Evolutionary conservation across 495 filamentous ascomycete species (phyloP).

Genomic region (Penicillium odoratum): DNA sequence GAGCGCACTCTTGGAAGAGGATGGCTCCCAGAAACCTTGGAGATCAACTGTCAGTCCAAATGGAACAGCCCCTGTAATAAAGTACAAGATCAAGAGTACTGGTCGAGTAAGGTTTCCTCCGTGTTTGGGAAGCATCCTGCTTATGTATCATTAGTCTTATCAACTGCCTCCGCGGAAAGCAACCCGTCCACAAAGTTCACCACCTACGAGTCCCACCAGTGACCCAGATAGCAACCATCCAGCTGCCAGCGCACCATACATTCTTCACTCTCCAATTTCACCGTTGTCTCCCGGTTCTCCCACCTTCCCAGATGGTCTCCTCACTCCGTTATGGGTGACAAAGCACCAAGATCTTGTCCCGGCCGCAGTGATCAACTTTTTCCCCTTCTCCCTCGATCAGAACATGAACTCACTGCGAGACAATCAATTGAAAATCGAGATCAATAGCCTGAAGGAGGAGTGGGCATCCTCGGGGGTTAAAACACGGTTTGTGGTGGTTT

Average conservation of each 20-base stretch:
- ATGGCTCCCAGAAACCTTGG: slow-evolving; percentile 64
- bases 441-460: slow-evolving; percentile 69
- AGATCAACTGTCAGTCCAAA: slow-evolving; percentile 43
- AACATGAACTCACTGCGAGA: slow-evolving; percentile 71
- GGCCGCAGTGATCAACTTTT: slow-evolving; percentile 75
- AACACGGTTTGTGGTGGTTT: slow-evolving; percentile 70
- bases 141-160: slow-evolving; percentile 48
- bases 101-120: slow-evolving; percentile 67
- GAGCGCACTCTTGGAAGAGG: slow-evolving; percentile 62
- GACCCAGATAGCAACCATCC: slow-evolving; percentile 45
- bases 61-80: slow-evolving; percentile 30
- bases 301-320: slow-evolving; percentile 83
- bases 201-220: slow-evolving; percentile 50
- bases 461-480: slow-evolving; percentile 69
- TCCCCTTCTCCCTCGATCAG: slow-evolving; percentile 66
- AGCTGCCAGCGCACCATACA: slow-evolving; percentile 39
- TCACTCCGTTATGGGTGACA: slow-evolving; percentile 75
- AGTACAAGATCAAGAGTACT: slow-evolving; percentile 65
- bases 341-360: slow-evolving; percentile 85
- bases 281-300: slow-evolving; percentile 77
- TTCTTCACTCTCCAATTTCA: slow-evolving; percentile 85
- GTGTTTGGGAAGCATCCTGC: slow-evolving; percentile 11
- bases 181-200: slow-evolving; percentile 51
- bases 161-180: slow-evolving; percentile 64
- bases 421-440: slow-evolving; percentile 85